Base-by-base conservation (phyloP, 2,329 filamentous ascomycete genomes). In the Arachnomyces sp. region DNA sequence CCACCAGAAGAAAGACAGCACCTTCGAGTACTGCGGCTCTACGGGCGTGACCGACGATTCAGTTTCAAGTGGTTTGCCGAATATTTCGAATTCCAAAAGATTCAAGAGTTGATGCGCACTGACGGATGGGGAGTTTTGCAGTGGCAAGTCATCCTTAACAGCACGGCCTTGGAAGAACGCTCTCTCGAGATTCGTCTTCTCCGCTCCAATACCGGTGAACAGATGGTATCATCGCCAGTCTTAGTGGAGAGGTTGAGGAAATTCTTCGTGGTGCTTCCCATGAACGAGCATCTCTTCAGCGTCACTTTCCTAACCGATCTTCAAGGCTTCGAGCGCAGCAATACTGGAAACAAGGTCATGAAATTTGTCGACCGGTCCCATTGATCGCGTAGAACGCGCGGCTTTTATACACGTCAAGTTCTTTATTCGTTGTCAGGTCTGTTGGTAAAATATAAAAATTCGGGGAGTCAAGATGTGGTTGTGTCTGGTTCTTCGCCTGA, bases 51-150 rank as follows among this genome's bases (percentile, higher is more conserved):
- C 38, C 52, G 48, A 1, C 57, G 64, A 1, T 64, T 67, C 39
- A 70, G 67, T 39, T 71, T 71, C 42, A 49, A 60, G 4, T 67
- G 64, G 59, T 60, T 58, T 15, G 64, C 56, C 0, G 49, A 50
- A 3, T 66, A 69, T 17, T 54, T 65, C 11, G 59, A 67, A 1
- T 64, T 70, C 16, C 44, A 51, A 0, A 52, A 43, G 0, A 28
- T 70, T 0, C 32, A 49, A 0, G 31, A 43, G 0, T 8, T 61
- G 0, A 50, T 63, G 36, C 47, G 54, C 7, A 33, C 14, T 0
- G 40, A 53, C 2, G 36, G 28, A 4, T 56, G 43, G 3, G 58
- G 58, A 0, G 39, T 70, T 2, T 38, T 71, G 0, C 61, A 71
- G 30, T 71, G 65, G 64, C 67, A 71, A 42, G 47, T 68, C 1